These are phyloP conservation scores for Bonia amplexicaulis DNA, from an alignment of 176 grass and related monocot species.

Conservation along the genomic window DNA sequence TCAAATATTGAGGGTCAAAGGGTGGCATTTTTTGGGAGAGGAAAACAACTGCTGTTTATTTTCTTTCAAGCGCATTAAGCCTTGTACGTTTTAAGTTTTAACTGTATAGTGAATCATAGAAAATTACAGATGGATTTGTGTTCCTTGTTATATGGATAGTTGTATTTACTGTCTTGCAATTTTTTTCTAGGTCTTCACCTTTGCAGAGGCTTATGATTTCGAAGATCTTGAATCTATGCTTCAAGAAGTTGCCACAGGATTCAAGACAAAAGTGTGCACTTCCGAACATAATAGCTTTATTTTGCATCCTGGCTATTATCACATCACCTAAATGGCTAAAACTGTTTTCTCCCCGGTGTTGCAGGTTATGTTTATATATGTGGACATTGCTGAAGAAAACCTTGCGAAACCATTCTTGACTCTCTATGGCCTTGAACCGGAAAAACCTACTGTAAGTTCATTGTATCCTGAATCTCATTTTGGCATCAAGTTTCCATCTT, in stretches of 20 bases:
- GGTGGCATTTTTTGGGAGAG: no score
- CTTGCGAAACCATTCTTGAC: conserved; percentile 94
- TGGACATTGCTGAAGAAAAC: conserved; percentile 86
- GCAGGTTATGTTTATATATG: conserved; percentile 94
- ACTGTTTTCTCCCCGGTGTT: conserved; percentile 8
- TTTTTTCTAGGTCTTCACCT: conserved; percentile 69
- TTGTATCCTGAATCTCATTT: not conserved
- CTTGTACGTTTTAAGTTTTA: no score
- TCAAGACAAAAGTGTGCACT: conserved; percentile 76
- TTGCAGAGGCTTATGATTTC: conserved; percentile 77
- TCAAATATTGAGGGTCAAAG: no score
- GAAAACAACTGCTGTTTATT: no score
- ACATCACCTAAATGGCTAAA: not conserved
- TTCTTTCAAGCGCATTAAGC: no score
- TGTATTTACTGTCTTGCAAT: conserved; percentile 27
- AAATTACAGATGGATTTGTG: no score
- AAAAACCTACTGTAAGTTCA: conserved; percentile 49
- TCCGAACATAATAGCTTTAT: conserved; percentile 2
- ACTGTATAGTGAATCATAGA: no score
- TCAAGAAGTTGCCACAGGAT: conserved; percentile 68
- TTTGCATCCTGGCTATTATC: not conserved
- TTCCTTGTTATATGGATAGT: no score
- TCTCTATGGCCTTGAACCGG: conserved; percentile 76
- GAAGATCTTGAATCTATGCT: conserved; percentile 56
- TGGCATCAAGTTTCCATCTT: not conserved